Evolutionary conservation across 768 basidiomycete genomes (phyloP).

Genomic region (Podaxis mareebaensis): DNA sequence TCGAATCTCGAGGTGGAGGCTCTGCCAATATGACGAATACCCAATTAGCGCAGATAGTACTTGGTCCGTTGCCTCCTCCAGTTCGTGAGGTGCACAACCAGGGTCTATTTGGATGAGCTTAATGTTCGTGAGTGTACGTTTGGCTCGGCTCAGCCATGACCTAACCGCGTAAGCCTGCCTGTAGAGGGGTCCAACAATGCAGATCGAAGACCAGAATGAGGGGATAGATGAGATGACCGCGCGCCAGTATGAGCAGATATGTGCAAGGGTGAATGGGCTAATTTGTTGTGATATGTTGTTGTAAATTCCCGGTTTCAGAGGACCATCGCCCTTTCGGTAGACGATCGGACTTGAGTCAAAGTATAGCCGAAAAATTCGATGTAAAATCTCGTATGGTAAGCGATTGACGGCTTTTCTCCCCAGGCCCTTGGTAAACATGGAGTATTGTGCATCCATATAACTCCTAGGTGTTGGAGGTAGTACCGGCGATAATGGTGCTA

Average conservation of each 20-base stretch:
- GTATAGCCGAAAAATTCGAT: neutral
- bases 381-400: neutral
- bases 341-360: neutral
- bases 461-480: neutral
- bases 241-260: constrained; percentile 6
- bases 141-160: neutral
- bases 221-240: neutral
- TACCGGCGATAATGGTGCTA: neutral
- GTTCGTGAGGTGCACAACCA: neutral
- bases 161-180: neutral
- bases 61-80: neutral
- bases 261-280: neutral
- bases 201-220: neutral
- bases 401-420: neutral
- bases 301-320: constrained; percentile 1
- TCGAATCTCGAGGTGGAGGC: constrained; percentile 4
- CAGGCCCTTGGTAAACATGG: neutral
- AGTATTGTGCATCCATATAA: neutral
- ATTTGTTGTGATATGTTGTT: constrained; percentile 3
- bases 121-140: neutral
- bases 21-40: neutral
- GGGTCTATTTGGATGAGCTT: neutral
- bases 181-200: neutral
- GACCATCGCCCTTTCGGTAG: neutral
- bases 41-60: neutral